Evolutionary conservation across 208 protist genomes (phyloP).

Genomic region (Kentomonas sorsogonicus): DNA sequence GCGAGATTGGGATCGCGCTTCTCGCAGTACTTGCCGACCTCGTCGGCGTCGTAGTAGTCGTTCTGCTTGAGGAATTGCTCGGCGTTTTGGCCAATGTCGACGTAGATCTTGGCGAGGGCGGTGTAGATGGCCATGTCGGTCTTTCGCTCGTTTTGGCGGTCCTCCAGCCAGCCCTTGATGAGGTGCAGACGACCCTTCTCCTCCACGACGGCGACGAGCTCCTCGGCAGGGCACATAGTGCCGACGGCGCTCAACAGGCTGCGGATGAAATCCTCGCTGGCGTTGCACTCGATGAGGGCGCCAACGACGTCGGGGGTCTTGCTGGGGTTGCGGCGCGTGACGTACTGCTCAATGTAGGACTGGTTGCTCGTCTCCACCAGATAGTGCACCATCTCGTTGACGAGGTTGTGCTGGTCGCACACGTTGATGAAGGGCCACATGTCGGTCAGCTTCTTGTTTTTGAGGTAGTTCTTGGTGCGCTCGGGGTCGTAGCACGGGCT

Average conservation of each 20-base stretch:
- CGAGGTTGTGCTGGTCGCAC: constrained; percentile 98
- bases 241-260: constrained; percentile 93
- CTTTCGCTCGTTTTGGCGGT: constrained; percentile 91
- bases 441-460: constrained; percentile 97
- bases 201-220: constrained; percentile 81
- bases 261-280: constrained; percentile 95
- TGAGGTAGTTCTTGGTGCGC: constrained; percentile 98
- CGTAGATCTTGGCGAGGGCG: constrained; percentile 99
- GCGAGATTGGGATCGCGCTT: constrained; percentile 98
- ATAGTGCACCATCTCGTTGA: constrained; percentile 98
- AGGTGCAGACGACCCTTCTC: constrained; percentile 94
- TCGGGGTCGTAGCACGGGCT: constrained; percentile 97
- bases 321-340: constrained; percentile 93
- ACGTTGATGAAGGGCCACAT: constrained; percentile 99
- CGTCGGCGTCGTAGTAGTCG: constrained; percentile 94
- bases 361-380: constrained; percentile 95
- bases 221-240: constrained; percentile 93
- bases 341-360: constrained; percentile 97
- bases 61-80: constrained; percentile 97
- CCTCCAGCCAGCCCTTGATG: constrained; percentile 98
- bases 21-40: constrained; percentile 99
- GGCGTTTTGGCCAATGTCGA: constrained; percentile 96
- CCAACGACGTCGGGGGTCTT: constrained; percentile 98
- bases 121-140: constrained; percentile 97
- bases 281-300: constrained; percentile 97